These are phyloP conservation scores for Malus hybrid DNA, from an alignment of 331 rosid species.

Conservation along the genomic window DNA sequence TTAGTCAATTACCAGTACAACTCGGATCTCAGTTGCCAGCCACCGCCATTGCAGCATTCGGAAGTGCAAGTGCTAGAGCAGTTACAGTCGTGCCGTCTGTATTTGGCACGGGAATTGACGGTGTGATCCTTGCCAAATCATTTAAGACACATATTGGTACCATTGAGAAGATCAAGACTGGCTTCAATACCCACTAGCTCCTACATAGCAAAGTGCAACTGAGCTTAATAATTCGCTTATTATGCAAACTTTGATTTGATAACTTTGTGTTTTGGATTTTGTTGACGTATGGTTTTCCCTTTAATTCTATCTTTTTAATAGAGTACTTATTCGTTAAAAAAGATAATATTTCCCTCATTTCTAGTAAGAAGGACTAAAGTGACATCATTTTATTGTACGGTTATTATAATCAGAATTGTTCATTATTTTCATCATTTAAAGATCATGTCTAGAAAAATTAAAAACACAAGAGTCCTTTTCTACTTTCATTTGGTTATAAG, in stretches of 20 bases:
- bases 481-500: not conserved
- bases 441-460: not conserved
- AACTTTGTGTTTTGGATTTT: not conserved
- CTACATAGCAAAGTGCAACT: too few relatives aligned
- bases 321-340: too few relatives aligned
- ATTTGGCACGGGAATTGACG: not conserved
- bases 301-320: not conserved
- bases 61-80: slow-evolving; percentile 7
- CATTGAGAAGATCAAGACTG: not conserved
- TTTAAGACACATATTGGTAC: not conserved
- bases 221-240: not conserved
- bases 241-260: not conserved
- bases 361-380: too few relatives aligned
- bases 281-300: not conserved
- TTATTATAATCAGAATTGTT: not conserved
- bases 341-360: too few relatives aligned
- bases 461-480: not conserved
- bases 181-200: not conserved
- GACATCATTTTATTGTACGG: too few relatives aligned
- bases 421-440: too few relatives aligned
- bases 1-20: slow-evolving; percentile 10
- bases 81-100: not conserved
- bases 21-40: not conserved
- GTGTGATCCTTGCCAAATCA: not conserved
- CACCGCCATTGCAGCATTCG: slow-evolving; percentile 4